A percentile compares a stretch with the other conserved stretches of the same genome.
Evolutionary conservation across 2,329 filamentous ascomycete species (phyloP).

Genomic region (Fusarium virguliforme): DNA sequence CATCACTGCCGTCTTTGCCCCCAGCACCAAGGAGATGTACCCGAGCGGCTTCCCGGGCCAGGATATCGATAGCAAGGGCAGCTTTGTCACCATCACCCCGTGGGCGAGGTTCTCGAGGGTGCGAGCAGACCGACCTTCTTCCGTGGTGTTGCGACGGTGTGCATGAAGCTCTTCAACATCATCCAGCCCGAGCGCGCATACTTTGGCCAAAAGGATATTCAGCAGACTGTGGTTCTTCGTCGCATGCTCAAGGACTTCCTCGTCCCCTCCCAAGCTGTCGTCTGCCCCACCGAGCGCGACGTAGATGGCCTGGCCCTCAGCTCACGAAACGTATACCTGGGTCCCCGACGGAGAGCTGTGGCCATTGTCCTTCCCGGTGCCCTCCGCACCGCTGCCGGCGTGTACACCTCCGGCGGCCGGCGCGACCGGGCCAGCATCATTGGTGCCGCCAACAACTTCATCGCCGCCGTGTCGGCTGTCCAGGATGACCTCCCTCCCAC

Average conservation of each 20-base stretch:
- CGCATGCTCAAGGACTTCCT: constrained; percentile 92
- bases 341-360: constrained; percentile 78
- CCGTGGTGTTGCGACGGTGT: constrained; percentile 94
- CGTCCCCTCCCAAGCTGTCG: constrained; percentile 80
- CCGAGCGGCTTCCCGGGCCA: constrained; percentile 82
- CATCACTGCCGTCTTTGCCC: constrained; percentile 88
- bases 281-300: constrained; percentile 84
- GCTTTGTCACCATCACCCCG: constrained; percentile 91
- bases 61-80: constrained; percentile 83
- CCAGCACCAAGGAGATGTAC: constrained; percentile 88
- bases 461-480: constrained; percentile 68
- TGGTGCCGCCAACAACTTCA: constrained; percentile 76
- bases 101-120: constrained; percentile 87
- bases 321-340: constrained; percentile 94
- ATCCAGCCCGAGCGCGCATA: constrained; percentile 79
- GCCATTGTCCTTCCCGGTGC: constrained; percentile 81
- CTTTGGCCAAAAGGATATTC: constrained; percentile 98
- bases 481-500: constrained; percentile 74
- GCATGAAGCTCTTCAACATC: constrained; percentile 80
- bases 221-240: constrained; percentile 93
- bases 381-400: constrained; percentile 78
- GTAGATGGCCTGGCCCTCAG: constrained; percentile 89
- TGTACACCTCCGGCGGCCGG: constrained; percentile 69
- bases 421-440: constrained; percentile 78
- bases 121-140: constrained; percentile 93